phyloP scores from a whole-genome alignment of 768 basidiomycete genomes.

The Pleurotus sapidus region DNA sequence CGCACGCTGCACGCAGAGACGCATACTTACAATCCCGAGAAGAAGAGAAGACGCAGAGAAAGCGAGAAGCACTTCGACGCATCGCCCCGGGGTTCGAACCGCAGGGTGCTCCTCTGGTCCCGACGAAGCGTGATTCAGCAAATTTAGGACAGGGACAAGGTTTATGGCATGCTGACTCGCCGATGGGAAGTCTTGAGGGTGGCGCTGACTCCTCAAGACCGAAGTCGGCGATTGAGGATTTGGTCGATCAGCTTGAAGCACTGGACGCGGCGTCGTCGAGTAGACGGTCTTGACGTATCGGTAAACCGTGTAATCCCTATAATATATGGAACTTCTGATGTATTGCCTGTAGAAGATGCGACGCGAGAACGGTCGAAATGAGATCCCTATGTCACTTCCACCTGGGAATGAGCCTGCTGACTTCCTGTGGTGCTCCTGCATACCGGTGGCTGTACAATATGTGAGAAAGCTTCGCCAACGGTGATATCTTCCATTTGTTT shows the following conservation, averaged over 20 bases:
- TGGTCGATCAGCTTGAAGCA: constrained; percentile 78
- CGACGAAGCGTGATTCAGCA: constrained; percentile 32
- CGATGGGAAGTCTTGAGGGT: neutral
- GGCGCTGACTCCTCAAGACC: constrained; percentile 12
- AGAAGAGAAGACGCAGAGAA: constrained; percentile 69
- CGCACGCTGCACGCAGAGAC: constrained; percentile 65
- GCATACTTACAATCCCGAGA: constrained; percentile 68
- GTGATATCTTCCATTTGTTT: too few species aligned
- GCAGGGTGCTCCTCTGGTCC: constrained; percentile 53
- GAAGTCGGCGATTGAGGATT: constrained; percentile 72
- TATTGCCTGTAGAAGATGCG: too few species aligned
- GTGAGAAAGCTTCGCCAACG: too few species aligned
- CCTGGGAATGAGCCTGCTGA: too few species aligned
- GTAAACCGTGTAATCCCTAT: too few species aligned
- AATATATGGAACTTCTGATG: too few species aligned
- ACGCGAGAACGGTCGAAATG: too few species aligned
- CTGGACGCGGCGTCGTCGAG: constrained; percentile 40
- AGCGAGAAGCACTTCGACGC: constrained; percentile 64
- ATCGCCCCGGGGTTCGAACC: constrained; percentile 89
- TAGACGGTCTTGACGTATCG: too few species aligned
- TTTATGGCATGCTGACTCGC: constrained; percentile 12
- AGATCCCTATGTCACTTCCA: too few species aligned
- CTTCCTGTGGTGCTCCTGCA: too few species aligned
- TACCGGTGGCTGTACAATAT: too few species aligned
- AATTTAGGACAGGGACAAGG: neutral